Evolutionary conservation across 2,329 filamentous ascomycete genomes (phyloP).

Genomic region (Onygenales sp.): DNA sequence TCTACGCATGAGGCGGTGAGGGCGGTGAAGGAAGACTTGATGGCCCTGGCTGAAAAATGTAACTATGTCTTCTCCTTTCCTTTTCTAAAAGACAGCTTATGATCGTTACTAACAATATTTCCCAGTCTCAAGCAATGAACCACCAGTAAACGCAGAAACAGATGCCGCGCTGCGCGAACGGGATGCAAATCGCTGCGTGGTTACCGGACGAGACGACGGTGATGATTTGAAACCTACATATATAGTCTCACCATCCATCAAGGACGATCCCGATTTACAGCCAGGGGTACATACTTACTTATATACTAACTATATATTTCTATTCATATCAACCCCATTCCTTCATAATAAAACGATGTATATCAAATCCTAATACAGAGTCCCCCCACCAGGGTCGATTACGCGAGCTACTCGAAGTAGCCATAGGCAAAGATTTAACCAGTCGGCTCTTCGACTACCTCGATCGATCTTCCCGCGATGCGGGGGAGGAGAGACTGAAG

Average conservation of each 20-base stretch:
- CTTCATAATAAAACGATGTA: too few relatives aligned
- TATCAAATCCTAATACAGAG: not conserved
- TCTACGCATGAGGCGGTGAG: too few relatives aligned
- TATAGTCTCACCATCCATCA: not conserved
- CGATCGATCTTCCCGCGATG: not conserved
- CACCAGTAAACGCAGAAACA: not conserved
- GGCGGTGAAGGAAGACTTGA: too few relatives aligned
- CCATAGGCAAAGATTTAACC: not conserved
- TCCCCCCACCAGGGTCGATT: not conserved
- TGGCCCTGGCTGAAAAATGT: too few relatives aligned
- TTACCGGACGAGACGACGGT: not conserved
- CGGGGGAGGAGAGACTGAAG: constrained; percentile 1
- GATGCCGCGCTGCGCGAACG: not conserved
- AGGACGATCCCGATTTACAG: not conserved
- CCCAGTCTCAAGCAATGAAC: not conserved
- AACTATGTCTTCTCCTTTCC: too few relatives aligned
- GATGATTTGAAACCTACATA: not conserved
- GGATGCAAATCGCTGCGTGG: not conserved
- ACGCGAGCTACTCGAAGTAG: not conserved
- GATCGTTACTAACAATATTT: not conserved
- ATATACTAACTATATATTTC: too few relatives aligned
- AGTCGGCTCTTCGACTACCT: constrained; percentile 4
- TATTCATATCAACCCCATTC: too few relatives aligned
- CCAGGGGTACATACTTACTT: not conserved
- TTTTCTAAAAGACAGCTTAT: too few relatives aligned